phyloP scores from a whole-genome alignment of 495 filamentous ascomycete genomes.

The Penicillium chermesinum region DNA sequence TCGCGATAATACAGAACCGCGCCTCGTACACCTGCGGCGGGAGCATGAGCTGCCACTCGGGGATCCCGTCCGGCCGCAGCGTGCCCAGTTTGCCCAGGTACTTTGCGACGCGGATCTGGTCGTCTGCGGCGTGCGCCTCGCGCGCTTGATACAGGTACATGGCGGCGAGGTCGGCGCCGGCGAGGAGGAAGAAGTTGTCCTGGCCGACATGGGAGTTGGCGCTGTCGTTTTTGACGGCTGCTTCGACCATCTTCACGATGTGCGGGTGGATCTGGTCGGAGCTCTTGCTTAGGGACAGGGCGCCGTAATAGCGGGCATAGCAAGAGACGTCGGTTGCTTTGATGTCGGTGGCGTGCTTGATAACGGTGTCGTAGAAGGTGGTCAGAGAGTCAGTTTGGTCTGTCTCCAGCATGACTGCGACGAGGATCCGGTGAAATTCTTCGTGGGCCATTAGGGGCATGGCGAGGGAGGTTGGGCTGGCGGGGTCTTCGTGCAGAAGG shows the following conservation, averaged over 20 bases:
- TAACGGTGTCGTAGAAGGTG: not conserved
- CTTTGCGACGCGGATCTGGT: not conserved
- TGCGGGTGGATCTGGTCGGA: not conserved
- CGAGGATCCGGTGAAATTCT: not conserved
- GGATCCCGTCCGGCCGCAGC: constrained; percentile 1
- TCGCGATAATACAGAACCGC: constrained; percentile 1
- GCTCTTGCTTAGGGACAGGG: not conserved
- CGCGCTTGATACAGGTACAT: not conserved
- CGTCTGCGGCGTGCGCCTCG: not conserved
- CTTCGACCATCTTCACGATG: not conserved
- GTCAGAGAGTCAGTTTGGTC: not conserved
- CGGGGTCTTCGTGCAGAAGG: not conserved
- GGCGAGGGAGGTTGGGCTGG: not conserved
- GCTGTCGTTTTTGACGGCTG: not conserved
- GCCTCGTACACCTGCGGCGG: constrained; percentile 2
- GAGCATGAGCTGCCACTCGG: constrained; percentile 6
- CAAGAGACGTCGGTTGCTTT: not conserved
- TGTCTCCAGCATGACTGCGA: not conserved
- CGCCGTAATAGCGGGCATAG: not conserved
- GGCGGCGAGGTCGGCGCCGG: not conserved
- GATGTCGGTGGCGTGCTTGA: not conserved
- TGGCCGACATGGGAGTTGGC: not conserved
- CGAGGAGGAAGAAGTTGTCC: not conserved
- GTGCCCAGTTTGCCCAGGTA: not conserved
- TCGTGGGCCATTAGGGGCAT: not conserved